phyloP scores from a whole-genome alignment of 192 early-diverging fungal species.

The Coemansia sp. region DNA sequence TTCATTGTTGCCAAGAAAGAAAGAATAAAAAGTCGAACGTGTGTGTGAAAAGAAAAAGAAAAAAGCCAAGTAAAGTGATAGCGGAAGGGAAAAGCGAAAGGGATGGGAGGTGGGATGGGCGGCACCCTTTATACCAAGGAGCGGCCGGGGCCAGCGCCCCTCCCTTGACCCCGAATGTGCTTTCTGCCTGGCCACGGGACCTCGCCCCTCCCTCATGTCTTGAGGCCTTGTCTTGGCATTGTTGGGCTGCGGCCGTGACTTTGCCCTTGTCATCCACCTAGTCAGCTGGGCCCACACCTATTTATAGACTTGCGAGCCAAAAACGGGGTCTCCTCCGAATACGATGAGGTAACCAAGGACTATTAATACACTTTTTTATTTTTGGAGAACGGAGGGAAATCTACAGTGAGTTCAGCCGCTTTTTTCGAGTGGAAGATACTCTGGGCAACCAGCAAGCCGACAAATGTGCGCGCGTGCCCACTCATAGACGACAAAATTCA shows the following conservation, averaged over 20 bases:
- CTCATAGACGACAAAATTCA: slow-evolving; percentile 83
- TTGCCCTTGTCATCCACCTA: neutral
- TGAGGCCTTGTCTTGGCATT: slow-evolving; percentile 2
- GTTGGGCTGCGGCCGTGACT: neutral
- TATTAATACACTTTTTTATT: slow-evolving; percentile 1
- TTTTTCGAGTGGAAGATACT: slow-evolving; percentile 1
- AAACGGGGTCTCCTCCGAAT: neutral
- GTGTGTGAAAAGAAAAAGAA: neutral
- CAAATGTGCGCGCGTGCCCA: slow-evolving; percentile 49
- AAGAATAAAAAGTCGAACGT: neutral
- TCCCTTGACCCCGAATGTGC: neutral
- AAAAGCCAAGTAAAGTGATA: neutral
- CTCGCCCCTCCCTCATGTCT: neutral
- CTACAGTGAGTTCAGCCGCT: neutral
- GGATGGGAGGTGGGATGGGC: neutral
- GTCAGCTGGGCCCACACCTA: neutral
- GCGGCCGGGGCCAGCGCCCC: neutral
- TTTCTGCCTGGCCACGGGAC: neutral
- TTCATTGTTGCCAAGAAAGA: slow-evolving; percentile 1
- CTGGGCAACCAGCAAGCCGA: slow-evolving; percentile 25
- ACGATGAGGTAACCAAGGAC: neutral
- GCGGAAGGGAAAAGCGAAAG: neutral
- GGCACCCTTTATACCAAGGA: neutral
- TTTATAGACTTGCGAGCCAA: neutral
- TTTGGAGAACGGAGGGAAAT: neutral